Base-by-base conservation (phyloP, 768 basidiomycete genomes). In the Hortiboletus flavorubellus region DNA sequence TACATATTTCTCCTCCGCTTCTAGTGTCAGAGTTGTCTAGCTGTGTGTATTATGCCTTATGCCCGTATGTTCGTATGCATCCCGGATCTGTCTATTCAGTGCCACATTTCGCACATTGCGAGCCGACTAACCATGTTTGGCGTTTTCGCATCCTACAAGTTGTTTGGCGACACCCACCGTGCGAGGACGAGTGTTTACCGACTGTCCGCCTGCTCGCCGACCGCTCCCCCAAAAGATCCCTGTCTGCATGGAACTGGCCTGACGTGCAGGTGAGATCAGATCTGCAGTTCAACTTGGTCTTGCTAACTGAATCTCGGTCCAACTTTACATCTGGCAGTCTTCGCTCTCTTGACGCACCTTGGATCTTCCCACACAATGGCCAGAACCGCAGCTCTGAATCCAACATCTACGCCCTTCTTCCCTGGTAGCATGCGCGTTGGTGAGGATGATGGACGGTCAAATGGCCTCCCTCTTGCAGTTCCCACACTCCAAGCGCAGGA, bases 381-480 rank as follows among this genome's bases (percentile, higher is more conserved):
- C 59, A 84, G 83, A 79, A 88, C 84, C 64, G 85, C 82, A 65
- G 79, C 87, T 56, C 76, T 91, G 64, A 91, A 91, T 72, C 89
- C 90, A 60, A 79, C 88, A 58, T 92, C 89, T 55, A 84, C 84
- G 69, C 90, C 90, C 48, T 92, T 92, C 80, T 90, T 90, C 70
- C 90, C 90, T 58, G 87, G 86, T 51, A 64, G 53, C 51, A 67
- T 82, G 62, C 83, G 84, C 59, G 66, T 76, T 61, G 75, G 67
- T 63, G 85, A 84, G 53, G 83, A 86, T 55, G 84, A 85, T 51
- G 75, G 72, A 11, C 41, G 52, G 46, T 66, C 70, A 46, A 71
- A 68, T 63, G 74, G 73, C 55, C 68, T 80, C 42, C 72, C 73
- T 51, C 80, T 81, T 63, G 70, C 71, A 46, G 78, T 77, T 68